Base-by-base conservation (phyloP, 2,329 filamentous ascomycete genomes). In the Aspergillus sp. region DNA sequence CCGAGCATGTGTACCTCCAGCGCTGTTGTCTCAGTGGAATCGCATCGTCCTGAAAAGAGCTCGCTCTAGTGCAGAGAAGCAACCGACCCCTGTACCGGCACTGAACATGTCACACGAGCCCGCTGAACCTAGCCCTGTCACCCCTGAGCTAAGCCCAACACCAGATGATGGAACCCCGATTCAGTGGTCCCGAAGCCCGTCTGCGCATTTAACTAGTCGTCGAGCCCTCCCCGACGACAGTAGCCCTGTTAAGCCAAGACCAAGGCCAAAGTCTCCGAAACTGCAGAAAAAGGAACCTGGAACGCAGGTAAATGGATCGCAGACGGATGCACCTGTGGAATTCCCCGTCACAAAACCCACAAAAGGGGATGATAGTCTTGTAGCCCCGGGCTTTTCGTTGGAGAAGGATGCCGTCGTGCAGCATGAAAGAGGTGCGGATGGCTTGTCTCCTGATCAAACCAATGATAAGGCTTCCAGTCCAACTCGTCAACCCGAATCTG, bases 21-120 rank as follows among this genome's bases (percentile, higher is more conserved):
- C 42, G 14, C 62, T 74, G 17, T 52, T 75, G 16, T 51, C 56
- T n/a, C 50, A 65, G 53, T 75, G 73, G 73, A 74, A 74, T 50
- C 26, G 52, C 1, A 59, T 66, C 44, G 65, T 60, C 14, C 47
- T 52, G 16, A 41, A 48, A 36, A 57, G 54, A 32, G 48, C 17
- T 13, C 45, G 17, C 3, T 42, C 47, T 10, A 41, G 38, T 7
- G n/a, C 46, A 13, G 30, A 46, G 7, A 38, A 42, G 14, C 24
- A 22, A 16, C 16, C 16, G 30, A 22, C 33, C 16, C 16, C 51
- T 6, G 50, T 22, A 11, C 13, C 48, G 6, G 22, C 40, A 22
- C 30, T 7, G 4, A 26, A 14, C 26, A 30, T 30, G 26, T 30
- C 26, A 30, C 9, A 7, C 17, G 41, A 49, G 20, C 14, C 33